Evolutionary conservation across 169 alveolate genomes (phyloP).

Genomic region (Cryptosporidium viatorum): DNA sequence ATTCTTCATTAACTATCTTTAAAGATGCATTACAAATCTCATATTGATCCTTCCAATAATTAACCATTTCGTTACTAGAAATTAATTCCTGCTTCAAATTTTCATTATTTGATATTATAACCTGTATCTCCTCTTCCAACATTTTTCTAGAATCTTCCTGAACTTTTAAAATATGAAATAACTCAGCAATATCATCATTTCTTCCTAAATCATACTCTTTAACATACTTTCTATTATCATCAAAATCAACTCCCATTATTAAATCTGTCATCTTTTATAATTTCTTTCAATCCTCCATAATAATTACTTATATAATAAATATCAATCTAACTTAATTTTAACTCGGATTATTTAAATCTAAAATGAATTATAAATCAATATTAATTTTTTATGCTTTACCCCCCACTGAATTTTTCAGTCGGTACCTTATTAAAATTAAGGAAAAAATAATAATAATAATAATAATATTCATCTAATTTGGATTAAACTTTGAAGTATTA

Average conservation of each 20-base stretch:
- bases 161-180: not conserved
- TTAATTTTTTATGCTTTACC: not conserved
- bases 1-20: slow-evolving; percentile 8
- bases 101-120: slow-evolving; percentile 25
- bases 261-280: not conserved
- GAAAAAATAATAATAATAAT: too few species aligned
- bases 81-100: slow-evolving; percentile 13
- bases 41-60: slow-evolving; percentile 61
- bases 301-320: not conserved
- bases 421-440: not conserved
- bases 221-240: not conserved
- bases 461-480: not conserved
- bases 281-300: not conserved
- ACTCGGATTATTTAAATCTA: not conserved
- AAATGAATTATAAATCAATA: too few species aligned
- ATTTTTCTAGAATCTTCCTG: slow-evolving; percentile 19
- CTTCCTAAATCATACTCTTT: not conserved
- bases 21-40: slow-evolving; percentile 52
- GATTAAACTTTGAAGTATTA: not conserved
- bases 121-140: slow-evolving; percentile 36
- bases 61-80: slow-evolving; percentile 29
- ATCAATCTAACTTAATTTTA: not conserved
- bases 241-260: not conserved
- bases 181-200: not conserved
- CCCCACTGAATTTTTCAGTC: not conserved